phyloP scores from a whole-genome alignment of 495 filamentous ascomycete species.

The Aspergillus sclerotiicarbonarius region DNA sequence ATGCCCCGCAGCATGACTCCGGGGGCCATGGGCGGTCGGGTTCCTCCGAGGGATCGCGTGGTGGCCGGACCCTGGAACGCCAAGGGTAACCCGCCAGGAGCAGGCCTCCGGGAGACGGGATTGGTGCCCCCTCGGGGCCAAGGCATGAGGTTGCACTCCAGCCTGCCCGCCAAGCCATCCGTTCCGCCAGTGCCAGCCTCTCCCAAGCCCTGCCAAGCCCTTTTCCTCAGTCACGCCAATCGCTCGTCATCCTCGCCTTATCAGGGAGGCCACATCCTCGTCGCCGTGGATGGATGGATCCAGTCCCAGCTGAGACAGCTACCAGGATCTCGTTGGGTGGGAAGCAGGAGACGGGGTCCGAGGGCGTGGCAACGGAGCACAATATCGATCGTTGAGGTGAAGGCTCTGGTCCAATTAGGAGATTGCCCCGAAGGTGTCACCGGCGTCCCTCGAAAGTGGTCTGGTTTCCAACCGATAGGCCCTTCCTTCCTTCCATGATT shows the following conservation, averaged over 20 bases:
- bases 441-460: too few species aligned
- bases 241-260: background rate
- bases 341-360: background rate
- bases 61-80: background rate
- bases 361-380: background rate
- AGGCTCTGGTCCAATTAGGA: too few species aligned
- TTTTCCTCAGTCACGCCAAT: background rate
- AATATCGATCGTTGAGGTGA: background rate
- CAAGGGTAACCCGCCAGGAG: background rate
- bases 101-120: background rate
- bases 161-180: constrained; percentile 17
- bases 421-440: too few species aligned
- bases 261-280: background rate
- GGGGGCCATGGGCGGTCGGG: too few species aligned
- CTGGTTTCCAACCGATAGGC: background rate
- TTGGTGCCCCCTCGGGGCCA: constrained; percentile 1
- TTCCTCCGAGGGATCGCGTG: background rate
- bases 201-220: background rate
- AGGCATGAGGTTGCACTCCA: constrained; percentile 20
- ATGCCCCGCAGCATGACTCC: too few species aligned
- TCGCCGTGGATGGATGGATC: too few species aligned
- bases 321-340: background rate
- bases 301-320: background rate
- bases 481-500: background rate
- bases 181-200: background rate